Percentiles rank a stretch among this genome's conserved stretches.
phyloP scores from a whole-genome alignment of 1,284 basidiomycete species.

The Cutaneotrichosporon sp. region DNA sequence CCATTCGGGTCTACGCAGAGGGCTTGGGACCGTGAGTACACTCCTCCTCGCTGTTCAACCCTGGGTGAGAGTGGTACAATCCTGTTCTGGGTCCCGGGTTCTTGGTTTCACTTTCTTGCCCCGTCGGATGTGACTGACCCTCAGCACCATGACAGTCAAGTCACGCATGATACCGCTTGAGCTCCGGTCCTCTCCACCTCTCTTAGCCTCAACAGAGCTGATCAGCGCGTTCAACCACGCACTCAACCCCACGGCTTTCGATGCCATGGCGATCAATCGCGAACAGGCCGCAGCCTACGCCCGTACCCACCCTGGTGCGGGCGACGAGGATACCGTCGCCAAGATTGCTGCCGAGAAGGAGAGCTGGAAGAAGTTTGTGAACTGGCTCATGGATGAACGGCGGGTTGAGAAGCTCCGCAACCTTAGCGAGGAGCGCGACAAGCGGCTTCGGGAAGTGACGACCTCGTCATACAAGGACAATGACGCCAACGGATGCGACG shows the following conservation, averaged over 20 bases:
- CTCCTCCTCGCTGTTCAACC: no score
- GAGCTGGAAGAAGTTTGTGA: constrained; percentile 45
- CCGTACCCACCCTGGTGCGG: constrained; percentile 42
- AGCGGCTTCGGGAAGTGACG: constrained; percentile 32
- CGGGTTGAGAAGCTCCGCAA: constrained; percentile 45
- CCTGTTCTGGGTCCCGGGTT: no score
- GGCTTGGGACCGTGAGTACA: constrained; percentile 38
- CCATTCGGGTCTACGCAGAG: constrained; percentile 44
- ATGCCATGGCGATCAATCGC: constrained; percentile 35
- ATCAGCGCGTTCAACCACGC: constrained; percentile 49
- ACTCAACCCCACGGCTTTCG: constrained; percentile 37
- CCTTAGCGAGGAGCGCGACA: constrained; percentile 42
- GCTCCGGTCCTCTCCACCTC: constrained; percentile 40
- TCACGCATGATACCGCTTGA: constrained; percentile 42
- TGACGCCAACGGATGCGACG: not conserved
- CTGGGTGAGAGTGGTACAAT: no score
- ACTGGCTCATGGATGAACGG: constrained; percentile 51
- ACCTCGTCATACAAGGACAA: constrained; percentile 12
- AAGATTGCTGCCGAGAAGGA: constrained; percentile 40
- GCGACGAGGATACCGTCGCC: constrained; percentile 16
- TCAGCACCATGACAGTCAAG: constrained; percentile 46
- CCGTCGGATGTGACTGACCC: not conserved
- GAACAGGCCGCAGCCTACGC: constrained; percentile 40
- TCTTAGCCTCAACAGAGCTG: constrained; percentile 37
- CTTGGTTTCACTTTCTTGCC: no score